Base-by-base conservation (phyloP, 345 rosid genomes). In the Eucalyptus pauciflora region DNA sequence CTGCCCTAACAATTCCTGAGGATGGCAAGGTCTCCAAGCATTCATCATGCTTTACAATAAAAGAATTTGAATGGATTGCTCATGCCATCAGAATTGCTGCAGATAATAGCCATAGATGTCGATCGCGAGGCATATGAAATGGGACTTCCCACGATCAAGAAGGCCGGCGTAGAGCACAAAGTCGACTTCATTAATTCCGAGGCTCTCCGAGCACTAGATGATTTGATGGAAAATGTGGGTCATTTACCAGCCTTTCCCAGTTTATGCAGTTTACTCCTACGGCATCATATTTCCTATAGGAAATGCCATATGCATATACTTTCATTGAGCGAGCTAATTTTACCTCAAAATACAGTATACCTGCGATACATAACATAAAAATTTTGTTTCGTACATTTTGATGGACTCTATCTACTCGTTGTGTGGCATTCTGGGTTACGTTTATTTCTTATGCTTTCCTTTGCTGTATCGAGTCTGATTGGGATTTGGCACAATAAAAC, bases 1-100 rank as follows among this genome's bases (percentile, higher is more conserved):
- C 98, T 60, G 98, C 97, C 85, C 97, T 96, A 81, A 89, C 94
- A 27, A 90, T 97, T 86, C 99, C 99, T 5, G 92, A 95, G 7
- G 97, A 97, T 88, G 97, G 98, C 88, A 90, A 94, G 94, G 94
- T 93, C 37, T 60, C 31, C 51, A 71, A 33, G 4, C 81, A 71
- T 25, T 71, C 13, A 20, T 18, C 81, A 33, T 71, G 81, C 46
- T 18, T 71, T 33, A 71, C 13, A 33, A 71, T 71, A 71, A 18
- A 17, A 71, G 25, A 71, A 71, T 25, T 24, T 10, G 45, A 50
- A 41, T 54, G 33, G 56, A 20, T 13, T 52, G 56, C 50, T 13
- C 43, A 86, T 27, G 58, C 29, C 31, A 22, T 87, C 56, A 31
- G 13, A 25, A 15, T 86, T 67, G 64, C 88, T 24, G 81, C 54